These are phyloP conservation scores for Collybia nuda DNA, from an alignment of 768 basidiomycete genomes.

Conservation along the genomic window DNA sequence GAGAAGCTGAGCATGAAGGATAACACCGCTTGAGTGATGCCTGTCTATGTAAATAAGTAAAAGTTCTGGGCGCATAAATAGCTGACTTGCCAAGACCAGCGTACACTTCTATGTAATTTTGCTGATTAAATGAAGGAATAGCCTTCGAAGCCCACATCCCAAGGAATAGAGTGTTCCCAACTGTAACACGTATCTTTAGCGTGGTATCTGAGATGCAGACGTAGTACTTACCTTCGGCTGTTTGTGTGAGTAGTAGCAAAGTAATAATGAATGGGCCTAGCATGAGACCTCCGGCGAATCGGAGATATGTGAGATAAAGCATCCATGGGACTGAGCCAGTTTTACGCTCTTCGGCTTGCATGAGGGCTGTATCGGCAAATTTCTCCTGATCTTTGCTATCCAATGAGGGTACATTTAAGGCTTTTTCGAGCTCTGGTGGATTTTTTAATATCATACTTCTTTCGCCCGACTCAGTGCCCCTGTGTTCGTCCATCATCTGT, in stretches of 20 bases:
- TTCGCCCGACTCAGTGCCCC: constrained; percentile 35
- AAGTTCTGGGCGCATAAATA: background rate
- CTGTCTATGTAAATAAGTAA: constrained; percentile 18
- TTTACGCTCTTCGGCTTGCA: constrained; percentile 57
- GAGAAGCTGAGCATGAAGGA: constrained; percentile 47
- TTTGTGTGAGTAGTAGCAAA: constrained; percentile 47
- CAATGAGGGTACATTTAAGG: background rate
- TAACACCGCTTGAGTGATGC: constrained; percentile 48
- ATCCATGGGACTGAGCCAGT: constrained; percentile 50
- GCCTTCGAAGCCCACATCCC: constrained; percentile 69
- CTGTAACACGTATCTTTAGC: constrained; percentile 22
- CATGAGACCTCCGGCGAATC: constrained; percentile 42
- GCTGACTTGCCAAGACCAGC: constrained; percentile 36
- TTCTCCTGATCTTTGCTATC: constrained; percentile 17
- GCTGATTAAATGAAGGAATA: constrained; percentile 57
- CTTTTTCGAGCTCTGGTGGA: constrained; percentile 6
- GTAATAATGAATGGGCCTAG: constrained; percentile 46
- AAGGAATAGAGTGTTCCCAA: constrained; percentile 65
- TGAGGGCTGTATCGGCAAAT: constrained; percentile 30
- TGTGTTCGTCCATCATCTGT: constrained; percentile 55
- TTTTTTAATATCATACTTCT: constrained; percentile 20
- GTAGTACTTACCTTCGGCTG: constrained; percentile 39
- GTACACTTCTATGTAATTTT: constrained; percentile 67
- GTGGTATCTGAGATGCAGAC: no score
- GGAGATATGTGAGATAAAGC: constrained; percentile 49